These are phyloP conservation scores for Aspergillus pseudoviridinutans DNA, from an alignment of 2,329 filamentous ascomycete genomes.

Conservation along the genomic window DNA sequence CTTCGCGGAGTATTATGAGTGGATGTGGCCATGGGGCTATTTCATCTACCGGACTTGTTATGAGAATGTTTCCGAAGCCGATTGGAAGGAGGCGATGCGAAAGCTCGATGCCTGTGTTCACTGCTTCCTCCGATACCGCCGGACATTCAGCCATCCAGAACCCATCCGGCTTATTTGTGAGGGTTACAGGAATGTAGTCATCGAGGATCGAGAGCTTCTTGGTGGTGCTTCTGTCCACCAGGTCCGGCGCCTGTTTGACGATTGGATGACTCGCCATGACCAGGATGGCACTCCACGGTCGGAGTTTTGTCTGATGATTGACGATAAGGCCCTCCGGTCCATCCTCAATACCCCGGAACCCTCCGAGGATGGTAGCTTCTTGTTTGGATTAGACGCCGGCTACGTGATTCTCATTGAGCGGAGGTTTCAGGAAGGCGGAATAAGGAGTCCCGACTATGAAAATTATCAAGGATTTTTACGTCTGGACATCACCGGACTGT, in stretches of 20 bases:
- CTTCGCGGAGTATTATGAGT: background rate
- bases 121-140: background rate
- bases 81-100: background rate
- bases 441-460: background rate
- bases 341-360: background rate
- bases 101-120: background rate
- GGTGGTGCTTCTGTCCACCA: background rate
- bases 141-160: background rate
- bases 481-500: background rate
- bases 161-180: background rate
- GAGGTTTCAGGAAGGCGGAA: background rate
- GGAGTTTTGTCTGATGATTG: background rate
- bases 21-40: background rate
- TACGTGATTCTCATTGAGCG: background rate
- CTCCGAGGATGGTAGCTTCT: background rate
- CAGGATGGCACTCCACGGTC: background rate
- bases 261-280: background rate
- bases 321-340: background rate
- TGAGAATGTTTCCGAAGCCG: background rate
- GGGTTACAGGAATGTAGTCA: background rate
- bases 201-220: background rate
- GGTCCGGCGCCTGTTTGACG: background rate
- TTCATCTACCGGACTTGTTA: background rate
- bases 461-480: background rate
- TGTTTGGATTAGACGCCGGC: background rate